Evolutionary conservation across 805 yeast species (phyloP).

Genomic region (Schwanniomyces yamadae): DNA sequence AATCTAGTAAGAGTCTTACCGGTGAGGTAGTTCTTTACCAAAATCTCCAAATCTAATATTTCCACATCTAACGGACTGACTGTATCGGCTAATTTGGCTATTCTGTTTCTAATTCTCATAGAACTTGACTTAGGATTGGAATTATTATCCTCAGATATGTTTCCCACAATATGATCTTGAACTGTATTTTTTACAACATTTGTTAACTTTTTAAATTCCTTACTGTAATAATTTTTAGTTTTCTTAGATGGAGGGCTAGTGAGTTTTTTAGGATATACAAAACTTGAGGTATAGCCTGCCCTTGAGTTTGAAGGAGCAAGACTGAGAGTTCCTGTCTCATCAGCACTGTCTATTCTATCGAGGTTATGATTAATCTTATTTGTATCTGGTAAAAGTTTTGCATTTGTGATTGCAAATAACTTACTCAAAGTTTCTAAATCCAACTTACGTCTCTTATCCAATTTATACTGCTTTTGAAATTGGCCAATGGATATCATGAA

Average conservation of each 20-base stretch:
- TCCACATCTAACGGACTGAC: conserved; percentile 40
- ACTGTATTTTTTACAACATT: conserved; percentile 72
- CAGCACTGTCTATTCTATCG: too few relatives aligned
- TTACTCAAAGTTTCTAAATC: conserved; percentile 54
- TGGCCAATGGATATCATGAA: conserved; percentile 67
- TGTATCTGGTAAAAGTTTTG: conserved; percentile 26
- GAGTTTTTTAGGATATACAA: not conserved
- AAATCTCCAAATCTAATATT: conserved; percentile 36
- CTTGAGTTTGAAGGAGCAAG: not conserved
- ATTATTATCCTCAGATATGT: conserved; percentile 17
- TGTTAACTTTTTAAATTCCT: conserved; percentile 50
- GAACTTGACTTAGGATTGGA: conserved; percentile 18
- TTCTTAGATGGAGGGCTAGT: conserved; percentile 18
- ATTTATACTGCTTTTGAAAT: conserved; percentile 71
- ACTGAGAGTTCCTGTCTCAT: conserved; percentile 2
- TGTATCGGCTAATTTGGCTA: conserved; percentile 36
- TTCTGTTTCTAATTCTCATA: conserved; percentile 29
- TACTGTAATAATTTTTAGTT: conserved; percentile 35
- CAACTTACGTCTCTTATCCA: conserved; percentile 51
- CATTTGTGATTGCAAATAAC: conserved; percentile 35
- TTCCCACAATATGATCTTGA: conserved; percentile 49
- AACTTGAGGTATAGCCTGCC: not conserved
- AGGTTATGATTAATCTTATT: conserved; percentile 10
- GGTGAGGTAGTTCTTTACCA: conserved; percentile 28
- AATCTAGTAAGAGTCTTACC: conserved; percentile 35